These are phyloP conservation scores for Eudorina sp. DNA, from an alignment of 139 green algal genomes.

Conservation along the genomic window DNA sequence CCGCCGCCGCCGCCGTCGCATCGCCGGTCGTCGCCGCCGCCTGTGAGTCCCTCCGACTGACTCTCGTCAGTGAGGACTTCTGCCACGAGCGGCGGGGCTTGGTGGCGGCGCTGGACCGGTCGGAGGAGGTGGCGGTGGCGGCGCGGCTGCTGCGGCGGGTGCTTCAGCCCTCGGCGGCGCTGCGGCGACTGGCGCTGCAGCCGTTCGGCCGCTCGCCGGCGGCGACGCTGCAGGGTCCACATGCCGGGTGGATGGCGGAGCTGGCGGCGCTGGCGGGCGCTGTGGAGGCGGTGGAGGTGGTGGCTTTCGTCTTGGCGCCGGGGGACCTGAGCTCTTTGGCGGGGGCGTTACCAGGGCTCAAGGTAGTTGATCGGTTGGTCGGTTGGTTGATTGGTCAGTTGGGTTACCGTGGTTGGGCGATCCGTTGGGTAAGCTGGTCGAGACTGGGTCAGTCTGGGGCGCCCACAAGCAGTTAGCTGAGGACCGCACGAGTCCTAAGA, in stretches of 20 bases:
- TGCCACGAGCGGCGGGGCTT: background rate
- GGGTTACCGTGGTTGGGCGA: too few species aligned
- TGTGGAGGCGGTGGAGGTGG: constrained; percentile 10
- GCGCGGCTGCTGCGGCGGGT: background rate
- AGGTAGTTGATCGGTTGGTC: too few species aligned
- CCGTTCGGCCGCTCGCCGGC: background rate
- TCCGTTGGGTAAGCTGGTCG: too few species aligned
- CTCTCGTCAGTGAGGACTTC: background rate
- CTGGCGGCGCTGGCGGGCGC: constrained; percentile 14
- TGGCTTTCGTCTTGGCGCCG: background rate
- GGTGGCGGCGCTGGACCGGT: background rate
- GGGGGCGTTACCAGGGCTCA: constrained; percentile 1
- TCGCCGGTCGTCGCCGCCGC: too few species aligned
- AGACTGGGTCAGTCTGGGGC: too few species aligned
- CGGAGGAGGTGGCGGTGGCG: constrained; percentile 13
- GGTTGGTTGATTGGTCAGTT: too few species aligned
- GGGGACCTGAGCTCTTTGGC: background rate
- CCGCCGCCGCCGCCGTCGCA: background rate
- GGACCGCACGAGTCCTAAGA: too few species aligned
- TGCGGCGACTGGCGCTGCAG: constrained; percentile 17
- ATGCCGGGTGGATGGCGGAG: constrained; percentile 25
- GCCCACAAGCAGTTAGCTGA: too few species aligned
- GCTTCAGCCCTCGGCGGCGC: background rate
- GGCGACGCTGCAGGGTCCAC: background rate
- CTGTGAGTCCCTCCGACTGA: background rate